Conservation (phyloP, 306 rosid genomes). For the Elaeagnus macrophylla region DNA sequence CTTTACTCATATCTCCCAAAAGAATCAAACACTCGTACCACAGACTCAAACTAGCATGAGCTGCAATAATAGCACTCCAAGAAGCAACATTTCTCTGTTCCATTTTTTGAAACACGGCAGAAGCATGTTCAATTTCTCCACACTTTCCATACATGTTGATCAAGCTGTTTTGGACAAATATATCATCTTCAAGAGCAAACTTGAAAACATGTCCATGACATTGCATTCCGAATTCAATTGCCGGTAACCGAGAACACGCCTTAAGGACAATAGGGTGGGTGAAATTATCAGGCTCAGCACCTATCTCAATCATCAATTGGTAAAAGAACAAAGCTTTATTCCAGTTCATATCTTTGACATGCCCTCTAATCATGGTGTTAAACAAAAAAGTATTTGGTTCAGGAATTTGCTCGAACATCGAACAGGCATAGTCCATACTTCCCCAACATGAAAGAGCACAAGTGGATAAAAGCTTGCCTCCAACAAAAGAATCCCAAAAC, state of each 20-base stretch:
- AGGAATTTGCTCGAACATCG: constrained; percentile 54
- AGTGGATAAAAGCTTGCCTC: constrained; percentile 60
- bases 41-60: constrained; percentile 50
- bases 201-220: constrained; percentile 60
- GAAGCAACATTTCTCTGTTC: constrained; percentile 58
- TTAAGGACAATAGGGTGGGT: constrained; percentile 63
- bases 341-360: constrained; percentile 35
- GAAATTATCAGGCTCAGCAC: constrained; percentile 59
- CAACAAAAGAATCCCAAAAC: constrained; percentile 49
- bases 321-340: constrained; percentile 48
- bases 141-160: constrained; percentile 73
- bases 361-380: constrained; percentile 66
- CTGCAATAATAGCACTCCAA: constrained; percentile 81
- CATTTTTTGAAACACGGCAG: constrained; percentile 42
- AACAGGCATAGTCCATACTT: constrained; percentile 88
- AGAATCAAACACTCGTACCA: constrained; percentile 65
- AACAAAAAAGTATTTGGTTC: constrained; percentile 61
- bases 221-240: constrained; percentile 46
- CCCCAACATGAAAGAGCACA: constrained; percentile 77
- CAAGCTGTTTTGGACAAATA: constrained; percentile 70
- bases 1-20: constrained; percentile 51
- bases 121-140: constrained; percentile 29
- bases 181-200: constrained; percentile 52
- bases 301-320: constrained; percentile 49
- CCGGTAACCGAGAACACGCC: constrained; percentile 51